Percentiles rank a stretch among this genome's conserved stretches.
Conservation (phyloP, 345 rosid species). For the Cardiospermum halicacabum region DNA sequence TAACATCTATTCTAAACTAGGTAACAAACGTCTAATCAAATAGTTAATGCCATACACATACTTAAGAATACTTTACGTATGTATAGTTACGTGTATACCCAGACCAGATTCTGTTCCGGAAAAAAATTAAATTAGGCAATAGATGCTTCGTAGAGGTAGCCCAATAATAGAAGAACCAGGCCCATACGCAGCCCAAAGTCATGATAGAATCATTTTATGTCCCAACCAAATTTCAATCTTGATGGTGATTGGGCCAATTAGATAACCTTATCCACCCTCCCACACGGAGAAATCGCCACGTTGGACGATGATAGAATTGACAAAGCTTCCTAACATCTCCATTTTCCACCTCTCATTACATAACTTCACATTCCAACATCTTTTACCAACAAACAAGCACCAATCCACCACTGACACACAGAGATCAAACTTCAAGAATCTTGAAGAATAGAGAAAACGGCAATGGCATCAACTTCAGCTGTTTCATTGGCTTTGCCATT, state of each 20-base stretch:
- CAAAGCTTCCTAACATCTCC: constrained; percentile 19
- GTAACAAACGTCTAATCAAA: too few relatives aligned
- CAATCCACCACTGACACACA: constrained; percentile 7
- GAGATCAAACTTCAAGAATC: background rate
- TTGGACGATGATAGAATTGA: constrained; percentile 33
- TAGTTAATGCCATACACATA: too few relatives aligned
- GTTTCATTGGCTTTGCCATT: constrained; percentile 65
- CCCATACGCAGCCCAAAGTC: too few relatives aligned
- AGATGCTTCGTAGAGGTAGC: too few relatives aligned
- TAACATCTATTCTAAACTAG: too few relatives aligned
- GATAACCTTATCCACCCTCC: constrained; percentile 66
- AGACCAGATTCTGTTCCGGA: too few relatives aligned
- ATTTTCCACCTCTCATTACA: constrained; percentile 33
- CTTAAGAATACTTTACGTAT: too few relatives aligned
- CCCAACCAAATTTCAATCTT: constrained; percentile 21
- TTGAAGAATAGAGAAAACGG: background rate
- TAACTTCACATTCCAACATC: constrained; percentile 5
- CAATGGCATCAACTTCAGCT: constrained; percentile 75
- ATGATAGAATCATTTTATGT: too few relatives aligned
- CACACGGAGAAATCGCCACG: constrained; percentile 48
- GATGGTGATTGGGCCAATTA: constrained; percentile 35
- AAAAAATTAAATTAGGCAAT: too few relatives aligned
- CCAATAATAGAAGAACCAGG: too few relatives aligned
- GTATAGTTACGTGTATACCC: too few relatives aligned
- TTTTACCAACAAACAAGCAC: constrained; percentile 4